Evolutionary conservation across 371 early-diverging fungal genomes (phyloP), one percentile per base, ranked within the genome.

Genomic region (Mucor plumbeus): DNA sequence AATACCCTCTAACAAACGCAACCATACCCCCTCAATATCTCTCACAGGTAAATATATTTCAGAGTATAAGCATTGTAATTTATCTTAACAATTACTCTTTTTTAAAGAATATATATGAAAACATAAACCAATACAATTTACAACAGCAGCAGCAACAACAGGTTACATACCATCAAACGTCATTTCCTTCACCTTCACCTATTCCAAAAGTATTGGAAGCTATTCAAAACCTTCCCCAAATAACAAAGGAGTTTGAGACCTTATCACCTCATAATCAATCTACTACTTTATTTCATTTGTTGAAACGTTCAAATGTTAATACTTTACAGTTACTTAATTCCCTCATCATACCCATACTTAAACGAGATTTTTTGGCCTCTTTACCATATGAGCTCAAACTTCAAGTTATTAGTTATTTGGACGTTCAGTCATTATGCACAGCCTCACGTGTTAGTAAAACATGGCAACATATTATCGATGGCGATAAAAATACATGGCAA

Each of bases 281-380:
- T 2, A 72, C 68, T 41, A 63, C 77, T 21, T 59, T 79, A 48
- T 77, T 79, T 56, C 74, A 77, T 26, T 62, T 81, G 9, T 61
- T 81, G 11, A 72, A 75, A 58, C 36, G 58, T 15, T 68, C 68
- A 83, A 40, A 85, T 90, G 7, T 81, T 84, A 31, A 85, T 5
- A 87, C 94, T 0, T 86, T 97, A 50, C 95, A 95, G 74, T 90
- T 92, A 75, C 88, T 92, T 7, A 85, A 90, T 64, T 87, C 90
- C 14, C 74, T 91, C 11, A 87, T 96, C 56, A 81, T 88, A 39
- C 92, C 95, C 0, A 88, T 89, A 7, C 85, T 97, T 65, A 92
- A 94, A 71, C 85, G 89, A 59, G 97, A 98, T 78, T 94, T 96
- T 68, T 56, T 97, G n/a, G 84, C 87, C 11, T 83, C 88, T 7